phyloP scores from a whole-genome alignment of 352 stramenopile genomes.

The Globisporangium megalacanthum region DNA sequence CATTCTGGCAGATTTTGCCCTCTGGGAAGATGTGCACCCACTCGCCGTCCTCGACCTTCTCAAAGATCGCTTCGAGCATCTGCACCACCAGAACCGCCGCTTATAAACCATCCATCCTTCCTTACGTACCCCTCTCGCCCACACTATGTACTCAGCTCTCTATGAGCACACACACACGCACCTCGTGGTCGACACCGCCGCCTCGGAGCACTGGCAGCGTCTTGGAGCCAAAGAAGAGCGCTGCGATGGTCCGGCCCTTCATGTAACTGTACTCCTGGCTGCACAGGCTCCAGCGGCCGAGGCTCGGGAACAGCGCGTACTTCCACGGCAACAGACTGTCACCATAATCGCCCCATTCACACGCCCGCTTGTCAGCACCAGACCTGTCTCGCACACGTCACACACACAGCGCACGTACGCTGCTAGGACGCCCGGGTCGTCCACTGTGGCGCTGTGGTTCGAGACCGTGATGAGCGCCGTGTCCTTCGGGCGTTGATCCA shows the following conservation, averaged over 20 bases:
- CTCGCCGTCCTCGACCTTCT: slow-evolving; percentile 68
- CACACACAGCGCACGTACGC: slow-evolving; percentile 28
- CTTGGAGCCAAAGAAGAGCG: slow-evolving; percentile 67
- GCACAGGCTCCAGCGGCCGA: slow-evolving; percentile 67
- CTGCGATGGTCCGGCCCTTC: slow-evolving; percentile 41
- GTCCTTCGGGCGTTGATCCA: slow-evolving; percentile 35
- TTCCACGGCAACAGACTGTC: slow-evolving; percentile 70
- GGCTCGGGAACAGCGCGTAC: slow-evolving; percentile 37
- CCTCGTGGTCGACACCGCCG: slow-evolving; percentile 63
- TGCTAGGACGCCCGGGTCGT: slow-evolving; percentile 66
- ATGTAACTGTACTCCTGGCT: slow-evolving; percentile 85
- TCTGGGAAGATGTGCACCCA: slow-evolving; percentile 89
- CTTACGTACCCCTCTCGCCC: neutral
- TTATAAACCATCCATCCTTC: too few relatives aligned
- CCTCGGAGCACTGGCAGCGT: slow-evolving; percentile 68
- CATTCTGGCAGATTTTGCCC: slow-evolving; percentile 73
- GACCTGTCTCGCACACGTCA: too few relatives aligned
- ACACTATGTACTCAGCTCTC: neutral
- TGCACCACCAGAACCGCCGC: slow-evolving; percentile 8
- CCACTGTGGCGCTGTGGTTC: slow-evolving; percentile 81
- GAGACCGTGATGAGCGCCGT: slow-evolving; percentile 76
- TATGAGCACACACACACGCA: slow-evolving; percentile 15
- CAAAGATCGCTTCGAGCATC: slow-evolving; percentile 74
- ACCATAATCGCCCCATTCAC: neutral
- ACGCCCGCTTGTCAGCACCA: neutral